Percentiles rank a stretch among this genome's conserved stretches.
Evolutionary conservation across 129 eudicot genomes (phyloP).

Genomic region (Artemisia annua): DNA sequence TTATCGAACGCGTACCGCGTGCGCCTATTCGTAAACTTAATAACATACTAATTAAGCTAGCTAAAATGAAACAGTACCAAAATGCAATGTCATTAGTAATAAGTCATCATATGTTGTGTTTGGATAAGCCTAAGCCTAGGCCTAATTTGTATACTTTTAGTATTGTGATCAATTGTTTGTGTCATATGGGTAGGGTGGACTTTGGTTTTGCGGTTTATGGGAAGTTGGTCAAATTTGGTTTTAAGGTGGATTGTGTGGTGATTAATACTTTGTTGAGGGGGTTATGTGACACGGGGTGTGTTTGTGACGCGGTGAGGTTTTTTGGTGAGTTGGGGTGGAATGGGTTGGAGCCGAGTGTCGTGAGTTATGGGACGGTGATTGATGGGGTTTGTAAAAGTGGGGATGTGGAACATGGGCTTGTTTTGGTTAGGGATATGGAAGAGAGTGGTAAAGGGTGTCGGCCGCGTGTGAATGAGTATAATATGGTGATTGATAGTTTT

Average conservation of each 20-base stretch:
- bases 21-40: conserved; percentile 23
- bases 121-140: conserved; percentile 10
- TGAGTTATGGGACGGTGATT: conserved; percentile 26
- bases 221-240: conserved; percentile 30
- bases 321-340: conserved; percentile 12
- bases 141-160: conserved; percentile 32
- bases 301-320: conserved; percentile 9
- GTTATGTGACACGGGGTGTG: conserved; percentile 25
- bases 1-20: conserved; percentile 21
- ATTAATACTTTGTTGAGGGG: conserved; percentile 33
- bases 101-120: conserved; percentile 23
- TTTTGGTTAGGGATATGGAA: conserved; percentile 10
- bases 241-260: conserved; percentile 29
- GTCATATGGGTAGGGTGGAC: conserved; percentile 29
- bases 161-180: conserved; percentile 36
- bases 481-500: conserved; percentile 30
- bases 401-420: conserved; percentile 12
- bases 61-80: conserved; percentile 33
- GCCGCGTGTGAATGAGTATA: conserved; percentile 18
- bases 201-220: conserved; percentile 37
- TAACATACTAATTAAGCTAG: conserved; percentile 22
- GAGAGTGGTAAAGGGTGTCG: neutral
- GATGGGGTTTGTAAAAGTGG: conserved; percentile 27
- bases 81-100: conserved; percentile 28
- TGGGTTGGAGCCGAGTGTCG: conserved; percentile 22